These are phyloP conservation scores for Phytopythium helicoides DNA, from an alignment of 352 stramenopile genomes.

Conservation along the genomic window DNA sequence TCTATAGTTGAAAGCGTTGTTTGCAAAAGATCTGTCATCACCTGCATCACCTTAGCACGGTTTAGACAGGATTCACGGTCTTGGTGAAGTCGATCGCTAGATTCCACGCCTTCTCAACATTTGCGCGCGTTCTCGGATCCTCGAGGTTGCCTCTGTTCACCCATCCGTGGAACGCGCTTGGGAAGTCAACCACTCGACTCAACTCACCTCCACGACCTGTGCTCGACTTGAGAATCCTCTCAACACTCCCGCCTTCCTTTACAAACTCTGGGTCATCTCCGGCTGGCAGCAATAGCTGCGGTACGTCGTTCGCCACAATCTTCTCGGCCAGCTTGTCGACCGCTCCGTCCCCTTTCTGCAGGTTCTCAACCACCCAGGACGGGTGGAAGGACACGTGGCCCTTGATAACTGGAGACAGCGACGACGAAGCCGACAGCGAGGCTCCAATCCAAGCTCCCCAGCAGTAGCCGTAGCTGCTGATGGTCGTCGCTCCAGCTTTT, in stretches of 20 bases:
- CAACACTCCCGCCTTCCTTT: conserved; percentile 15
- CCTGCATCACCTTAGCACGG: no score
- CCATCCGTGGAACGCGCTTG: conserved; percentile 35
- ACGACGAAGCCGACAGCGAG: conserved; percentile 6
- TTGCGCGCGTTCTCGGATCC: conserved; percentile 15
- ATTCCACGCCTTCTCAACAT: conserved; percentile 30
- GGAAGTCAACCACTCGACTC: conserved; percentile 29
- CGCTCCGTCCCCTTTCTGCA: conserved; percentile 16
- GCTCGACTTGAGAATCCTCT: conserved; percentile 21
- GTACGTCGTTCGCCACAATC: conserved; percentile 12
- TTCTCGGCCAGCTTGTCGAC: conserved; percentile 26
- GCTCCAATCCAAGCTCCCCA: conserved; percentile 6
- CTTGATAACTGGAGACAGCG: conserved; percentile 12
- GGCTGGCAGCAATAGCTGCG: conserved; percentile 35
- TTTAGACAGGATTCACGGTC: conserved; percentile 8
- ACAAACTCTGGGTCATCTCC: conserved; percentile 29
- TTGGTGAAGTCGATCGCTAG: conserved; percentile 15
- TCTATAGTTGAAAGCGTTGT: no score
- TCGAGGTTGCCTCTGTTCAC: conserved; percentile 43
- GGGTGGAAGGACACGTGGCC: conserved; percentile 36
- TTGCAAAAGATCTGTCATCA: no score
- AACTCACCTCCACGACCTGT: conserved; percentile 1
- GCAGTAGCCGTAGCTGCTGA: conserved; percentile 9
- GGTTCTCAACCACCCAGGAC: conserved; percentile 30
- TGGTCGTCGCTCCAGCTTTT: conserved; percentile 15